Conservation (phyloP, 2,329 filamentous ascomycete genomes). For the Davidsoniella virescens region DNA sequence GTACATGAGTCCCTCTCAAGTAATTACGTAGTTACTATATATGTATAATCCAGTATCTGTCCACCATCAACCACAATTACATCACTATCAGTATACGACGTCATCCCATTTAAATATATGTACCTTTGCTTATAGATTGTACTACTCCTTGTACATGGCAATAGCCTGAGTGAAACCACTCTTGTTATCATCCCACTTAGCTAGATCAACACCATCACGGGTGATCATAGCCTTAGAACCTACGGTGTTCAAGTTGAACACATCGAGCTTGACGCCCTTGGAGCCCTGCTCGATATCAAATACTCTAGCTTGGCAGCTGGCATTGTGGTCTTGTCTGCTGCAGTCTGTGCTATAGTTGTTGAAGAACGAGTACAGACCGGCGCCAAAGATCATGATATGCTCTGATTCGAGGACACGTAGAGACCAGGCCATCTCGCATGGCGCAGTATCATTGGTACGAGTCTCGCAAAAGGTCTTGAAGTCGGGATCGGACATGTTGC, state of each 20-base stretch:
- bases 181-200: conserved; percentile 23
- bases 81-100: not conserved
- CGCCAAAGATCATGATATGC: conserved; percentile 43
- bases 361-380: conserved; percentile 54
- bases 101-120: not conserved
- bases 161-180: conserved; percentile 25
- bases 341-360: conserved; percentile 41
- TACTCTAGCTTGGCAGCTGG: conserved; percentile 31
- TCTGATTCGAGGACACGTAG: conserved; percentile 41
- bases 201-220: conserved; percentile 21
- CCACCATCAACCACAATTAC: not conserved
- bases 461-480: conserved; percentile 32
- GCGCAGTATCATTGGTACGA: conserved; percentile 18
- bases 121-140: not conserved
- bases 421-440: conserved; percentile 47
- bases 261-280: conserved; percentile 18
- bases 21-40: not conserved
- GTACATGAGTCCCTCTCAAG: no score
- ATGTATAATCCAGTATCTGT: no score
- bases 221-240: conserved; percentile 26
- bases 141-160: conserved; percentile 18
- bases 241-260: conserved; percentile 31
- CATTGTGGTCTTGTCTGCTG: conserved; percentile 24
- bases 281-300: conserved; percentile 17
- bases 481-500: conserved; percentile 31